Percentiles rank a stretch among this genome's conserved stretches.
phyloP scores from a whole-genome alignment of 495 filamentous ascomycete species.

The Penicillium odoratum region DNA sequence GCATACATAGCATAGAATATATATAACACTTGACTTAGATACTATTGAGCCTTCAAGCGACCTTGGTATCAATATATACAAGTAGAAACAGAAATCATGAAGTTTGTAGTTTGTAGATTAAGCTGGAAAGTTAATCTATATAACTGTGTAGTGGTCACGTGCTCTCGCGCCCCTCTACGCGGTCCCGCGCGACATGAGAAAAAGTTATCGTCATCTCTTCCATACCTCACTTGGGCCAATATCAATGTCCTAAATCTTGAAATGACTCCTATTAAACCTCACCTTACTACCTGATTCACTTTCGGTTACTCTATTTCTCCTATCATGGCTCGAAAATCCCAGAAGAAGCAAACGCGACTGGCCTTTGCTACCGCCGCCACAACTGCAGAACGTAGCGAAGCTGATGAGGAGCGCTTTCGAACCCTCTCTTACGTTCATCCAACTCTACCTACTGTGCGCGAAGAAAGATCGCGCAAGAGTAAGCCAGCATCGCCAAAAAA shows the following conservation, averaged over 20 bases:
- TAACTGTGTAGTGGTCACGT: conserved; percentile 5
- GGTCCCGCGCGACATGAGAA: conserved; percentile 12
- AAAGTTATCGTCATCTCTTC: background rate
- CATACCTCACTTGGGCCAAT: background rate
- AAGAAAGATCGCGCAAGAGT: conserved; percentile 4
- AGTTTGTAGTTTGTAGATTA: no score
- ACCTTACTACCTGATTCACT: background rate
- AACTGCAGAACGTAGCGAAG: conserved; percentile 17
- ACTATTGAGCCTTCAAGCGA: no score
- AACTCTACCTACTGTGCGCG: conserved; percentile 31
- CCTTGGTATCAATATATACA: no score
- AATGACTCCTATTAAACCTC: background rate
- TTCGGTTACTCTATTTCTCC: background rate
- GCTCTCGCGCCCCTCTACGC: conserved; percentile 15
- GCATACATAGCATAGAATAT: no score
- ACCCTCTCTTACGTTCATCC: conserved; percentile 42
- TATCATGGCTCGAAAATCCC: conserved; percentile 41
- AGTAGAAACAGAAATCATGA: no score
- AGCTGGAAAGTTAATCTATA: no score
- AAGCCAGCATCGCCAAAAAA: conserved; percentile 1
- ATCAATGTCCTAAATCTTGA: background rate
- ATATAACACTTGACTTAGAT: no score
- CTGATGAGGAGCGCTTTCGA: conserved; percentile 31
- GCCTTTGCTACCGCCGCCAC: conserved; percentile 35
- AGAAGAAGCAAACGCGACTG: conserved; percentile 51